Base-by-base conservation (phyloP, 345 rosid species). In the Fremontodendron californicum region DNA sequence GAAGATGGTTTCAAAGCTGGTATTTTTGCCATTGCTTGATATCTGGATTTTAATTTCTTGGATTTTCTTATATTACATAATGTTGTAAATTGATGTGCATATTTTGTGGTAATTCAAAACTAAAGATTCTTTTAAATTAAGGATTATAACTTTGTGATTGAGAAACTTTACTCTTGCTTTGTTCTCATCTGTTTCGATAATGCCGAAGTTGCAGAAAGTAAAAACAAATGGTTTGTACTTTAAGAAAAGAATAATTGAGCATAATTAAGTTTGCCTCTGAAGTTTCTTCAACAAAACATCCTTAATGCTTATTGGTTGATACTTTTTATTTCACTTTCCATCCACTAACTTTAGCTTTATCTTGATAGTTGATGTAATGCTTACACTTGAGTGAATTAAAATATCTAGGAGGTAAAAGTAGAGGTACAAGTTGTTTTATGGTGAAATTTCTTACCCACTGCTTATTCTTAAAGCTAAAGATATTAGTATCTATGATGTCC, bases 1-100 rank as follows among this genome's bases (percentile, higher is more conserved):
- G 97, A 93, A 88, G 82, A 88, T 85, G 63, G 94, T 93, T 74
- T 80, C 96, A 12, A 91, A 88, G 86, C 78, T 89, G 97, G 97
- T 89, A 84, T 11, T 12, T 68, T 52, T 75, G 6, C 67, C 60
- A 12, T 39, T 68, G 23, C 43, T 39, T 25, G 54, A n/a, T 62
- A 78, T 54, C 68, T 76, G 31, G 39, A 13, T 10, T 54, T 29
- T 60, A 33, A 25, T 66, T 27, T 65, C 2, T 61, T 65, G 29
- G 7, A 1, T 6, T 66, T 66, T 43, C 49, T 63, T 40, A 6
- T 16, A 11, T 37, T 9, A 13, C 37, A 40, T 51, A 37, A 48
- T 48, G 7, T 25, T 71, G 39, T 51, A 3, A 12, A 70, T 48
- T 45, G 37, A 48, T 46, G 37, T 48, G 25, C 70, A 64, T 46